A percentile compares a stretch with the other conserved stretches of the same genome.
Conservation (phyloP, 1,284 basidiomycete species). For the Mycena sp. region DNA sequence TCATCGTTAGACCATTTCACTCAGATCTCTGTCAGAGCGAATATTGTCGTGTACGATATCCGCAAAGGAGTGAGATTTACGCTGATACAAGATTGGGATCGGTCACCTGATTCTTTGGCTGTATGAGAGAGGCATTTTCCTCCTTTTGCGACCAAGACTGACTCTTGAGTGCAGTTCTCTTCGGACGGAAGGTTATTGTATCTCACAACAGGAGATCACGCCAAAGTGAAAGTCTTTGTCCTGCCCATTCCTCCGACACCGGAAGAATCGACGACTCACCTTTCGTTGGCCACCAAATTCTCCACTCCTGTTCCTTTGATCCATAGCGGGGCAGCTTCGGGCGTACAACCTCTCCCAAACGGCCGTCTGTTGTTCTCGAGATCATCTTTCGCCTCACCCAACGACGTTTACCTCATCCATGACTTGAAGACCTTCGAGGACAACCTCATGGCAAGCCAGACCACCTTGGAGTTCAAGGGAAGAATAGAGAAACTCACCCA, state of each 20-base stretch:
- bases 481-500: constrained; percentile 63
- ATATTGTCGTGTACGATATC: constrained; percentile 84
- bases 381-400: constrained; percentile 77
- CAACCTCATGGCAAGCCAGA: constrained; percentile 46
- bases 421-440: constrained; percentile 53
- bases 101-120: constrained; percentile 68
- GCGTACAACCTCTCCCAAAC: constrained; percentile 66
- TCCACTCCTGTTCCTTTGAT: constrained; percentile 67
- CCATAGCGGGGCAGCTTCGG: constrained; percentile 61
- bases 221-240: constrained; percentile 1
- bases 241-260: not conserved
- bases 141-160: too few relatives aligned
- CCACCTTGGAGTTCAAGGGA: constrained; percentile 40
- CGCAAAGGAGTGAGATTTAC: constrained; percentile 69
- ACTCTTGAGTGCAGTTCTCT: not conserved
- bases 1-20: not conserved
- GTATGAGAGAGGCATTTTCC: constrained; percentile 45
- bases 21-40: constrained; percentile 54
- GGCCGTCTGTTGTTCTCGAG: constrained; percentile 73
- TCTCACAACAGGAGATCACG: not conserved
- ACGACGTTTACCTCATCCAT: constrained; percentile 74
- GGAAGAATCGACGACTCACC: too few relatives aligned
- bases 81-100: constrained; percentile 84
- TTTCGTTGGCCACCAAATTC: too few relatives aligned
- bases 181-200: not conserved